phyloP scores from a whole-genome alignment of 2,329 filamentous ascomycete species.

The Hymenoscyphus scutula region DNA sequence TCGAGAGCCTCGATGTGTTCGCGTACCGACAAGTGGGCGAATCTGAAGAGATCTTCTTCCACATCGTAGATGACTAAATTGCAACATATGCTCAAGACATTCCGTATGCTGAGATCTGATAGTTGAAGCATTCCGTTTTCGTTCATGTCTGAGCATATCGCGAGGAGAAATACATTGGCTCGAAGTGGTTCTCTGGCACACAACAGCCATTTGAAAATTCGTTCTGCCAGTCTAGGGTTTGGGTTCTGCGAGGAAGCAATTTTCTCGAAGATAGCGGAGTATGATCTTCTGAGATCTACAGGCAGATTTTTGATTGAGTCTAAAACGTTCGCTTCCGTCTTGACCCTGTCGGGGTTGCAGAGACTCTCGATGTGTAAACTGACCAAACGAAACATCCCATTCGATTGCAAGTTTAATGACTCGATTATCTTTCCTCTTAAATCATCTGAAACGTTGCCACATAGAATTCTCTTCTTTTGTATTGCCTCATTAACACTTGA shows the following conservation, averaged over 20 bases:
- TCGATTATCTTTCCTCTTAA: slow-evolving; percentile 1
- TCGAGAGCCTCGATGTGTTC: slow-evolving; percentile 3
- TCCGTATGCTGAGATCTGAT: too few relatives aligned
- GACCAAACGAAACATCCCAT: slow-evolving; percentile 20
- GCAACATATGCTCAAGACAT: slow-evolving; percentile 10
- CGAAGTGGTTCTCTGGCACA: slow-evolving; percentile 8
- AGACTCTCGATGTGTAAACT: slow-evolving; percentile 19
- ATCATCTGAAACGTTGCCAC: neutral
- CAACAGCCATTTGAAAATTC: slow-evolving; percentile 9
- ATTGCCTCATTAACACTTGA: slow-evolving; percentile 8
- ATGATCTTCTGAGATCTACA: slow-evolving; percentile 3
- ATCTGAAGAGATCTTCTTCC: slow-evolving; percentile 4
- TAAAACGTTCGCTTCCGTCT: slow-evolving; percentile 1
- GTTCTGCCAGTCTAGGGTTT: neutral
- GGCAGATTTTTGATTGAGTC: slow-evolving; percentile 11
- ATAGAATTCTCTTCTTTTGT: slow-evolving; percentile 3
- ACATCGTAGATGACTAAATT: slow-evolving; percentile 7
- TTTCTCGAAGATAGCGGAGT: slow-evolving; percentile 5
- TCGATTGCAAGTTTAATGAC: slow-evolving; percentile 1
- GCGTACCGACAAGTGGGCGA: slow-evolving; percentile 12
- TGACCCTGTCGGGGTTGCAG: slow-evolving; percentile 14
- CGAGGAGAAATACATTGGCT: neutral
- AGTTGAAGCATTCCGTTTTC: neutral
- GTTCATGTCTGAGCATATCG: neutral
- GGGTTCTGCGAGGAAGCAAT: neutral